Conservation (phyloP, 2,329 filamentous ascomycete genomes). For the Dactylonectria macrodidyma region DNA sequence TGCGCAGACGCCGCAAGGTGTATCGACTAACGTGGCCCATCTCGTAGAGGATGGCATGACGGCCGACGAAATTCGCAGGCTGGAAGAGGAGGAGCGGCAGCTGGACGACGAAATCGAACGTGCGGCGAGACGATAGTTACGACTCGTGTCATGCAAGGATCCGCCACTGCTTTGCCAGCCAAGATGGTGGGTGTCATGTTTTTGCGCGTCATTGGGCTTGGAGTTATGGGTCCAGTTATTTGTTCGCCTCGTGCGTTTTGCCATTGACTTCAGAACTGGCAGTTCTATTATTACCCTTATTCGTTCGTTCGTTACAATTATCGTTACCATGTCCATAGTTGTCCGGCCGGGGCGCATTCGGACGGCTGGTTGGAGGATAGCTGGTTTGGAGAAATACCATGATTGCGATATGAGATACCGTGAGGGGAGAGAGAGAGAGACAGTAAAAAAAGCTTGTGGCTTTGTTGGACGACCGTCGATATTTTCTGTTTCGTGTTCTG, state of each 20-base stretch:
- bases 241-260: slow-evolving; percentile 29
- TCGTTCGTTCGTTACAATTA: slow-evolving; percentile 34
- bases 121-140: slow-evolving; percentile 50
- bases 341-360: slow-evolving; percentile 13
- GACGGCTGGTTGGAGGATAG: slow-evolving; percentile 20
- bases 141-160: slow-evolving; percentile 24
- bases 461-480: slow-evolving; percentile 20
- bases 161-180: slow-evolving; percentile 14
- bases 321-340: slow-evolving; percentile 25
- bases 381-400: slow-evolving; percentile 40
- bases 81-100: slow-evolving; percentile 72
- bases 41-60: slow-evolving; percentile 75
- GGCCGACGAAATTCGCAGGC: slow-evolving; percentile 66
- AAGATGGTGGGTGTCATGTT: slow-evolving; percentile 27
- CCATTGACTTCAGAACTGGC: slow-evolving; percentile 27
- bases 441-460: slow-evolving; percentile 19
- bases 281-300: slow-evolving; percentile 26
- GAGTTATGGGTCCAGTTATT: slow-evolving; percentile 42
- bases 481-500: neutral
- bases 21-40: slow-evolving; percentile 61
- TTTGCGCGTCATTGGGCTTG: slow-evolving; percentile 39
- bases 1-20: slow-evolving; percentile 49
- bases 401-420: slow-evolving; percentile 29
- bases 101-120: slow-evolving; percentile 71
- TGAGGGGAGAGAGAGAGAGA: neutral